phyloP scores from a whole-genome alignment of 352 stramenopile genomes.

The Pelagophyceae sp. region DNA sequence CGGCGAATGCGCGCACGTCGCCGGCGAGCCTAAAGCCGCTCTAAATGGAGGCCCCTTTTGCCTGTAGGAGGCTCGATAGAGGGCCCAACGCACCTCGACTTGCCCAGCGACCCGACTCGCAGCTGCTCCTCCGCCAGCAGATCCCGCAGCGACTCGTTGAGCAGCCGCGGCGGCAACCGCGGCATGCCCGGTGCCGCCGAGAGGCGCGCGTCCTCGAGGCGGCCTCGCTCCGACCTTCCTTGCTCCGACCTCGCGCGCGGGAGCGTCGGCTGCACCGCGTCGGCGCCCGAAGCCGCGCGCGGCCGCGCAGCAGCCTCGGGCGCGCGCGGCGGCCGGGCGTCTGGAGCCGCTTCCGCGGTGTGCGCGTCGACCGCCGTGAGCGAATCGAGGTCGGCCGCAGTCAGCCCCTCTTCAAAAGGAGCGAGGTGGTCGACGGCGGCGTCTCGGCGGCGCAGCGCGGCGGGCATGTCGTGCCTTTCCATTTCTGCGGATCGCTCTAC shows the following conservation, averaged over 20 bases:
- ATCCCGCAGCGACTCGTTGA: background rate
- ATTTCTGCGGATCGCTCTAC: background rate
- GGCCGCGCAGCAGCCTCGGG: background rate
- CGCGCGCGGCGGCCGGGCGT: no score
- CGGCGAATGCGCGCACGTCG: slow-evolving; percentile 3
- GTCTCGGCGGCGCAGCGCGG: background rate
- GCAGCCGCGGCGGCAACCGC: background rate
- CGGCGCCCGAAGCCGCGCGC: background rate
- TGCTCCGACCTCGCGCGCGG: no score
- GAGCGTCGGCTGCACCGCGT: background rate
- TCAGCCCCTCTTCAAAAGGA: background rate
- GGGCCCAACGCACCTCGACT: no score
- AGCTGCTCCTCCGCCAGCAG: background rate
- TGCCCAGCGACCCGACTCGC: no score
- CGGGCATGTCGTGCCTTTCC: background rate
- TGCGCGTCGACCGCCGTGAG: background rate
- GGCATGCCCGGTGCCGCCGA: background rate
- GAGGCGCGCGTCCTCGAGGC: no score
- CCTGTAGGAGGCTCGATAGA: no score
- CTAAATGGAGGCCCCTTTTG: no score
- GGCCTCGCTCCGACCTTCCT: no score
- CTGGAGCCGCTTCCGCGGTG: background rate
- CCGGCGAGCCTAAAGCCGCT: background rate
- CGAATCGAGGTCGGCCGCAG: background rate
- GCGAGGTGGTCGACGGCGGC: background rate